A percentile compares a stretch with the other conserved stretches of the same genome.
Conservation (phyloP, 2,329 filamentous ascomycete genomes). For the Orbilia quercus region DNA sequence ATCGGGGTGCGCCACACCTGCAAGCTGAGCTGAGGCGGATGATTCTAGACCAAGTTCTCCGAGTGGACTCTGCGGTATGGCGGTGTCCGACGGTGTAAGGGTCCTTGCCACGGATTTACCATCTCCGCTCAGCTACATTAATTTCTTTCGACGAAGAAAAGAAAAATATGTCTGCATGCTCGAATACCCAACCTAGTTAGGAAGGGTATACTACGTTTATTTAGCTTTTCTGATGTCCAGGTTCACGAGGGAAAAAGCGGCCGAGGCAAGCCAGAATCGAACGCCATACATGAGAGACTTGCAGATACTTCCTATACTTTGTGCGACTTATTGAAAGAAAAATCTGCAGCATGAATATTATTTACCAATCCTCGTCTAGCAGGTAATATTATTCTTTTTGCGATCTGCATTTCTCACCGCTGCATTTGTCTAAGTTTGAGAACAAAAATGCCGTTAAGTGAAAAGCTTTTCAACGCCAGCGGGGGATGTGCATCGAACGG, state of each 20-base stretch:
- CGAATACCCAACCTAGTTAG: constrained; percentile 38
- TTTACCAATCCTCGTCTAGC: constrained; percentile 20
- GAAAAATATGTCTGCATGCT: constrained; percentile 27
- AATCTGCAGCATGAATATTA: constrained; percentile 22
- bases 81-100: constrained; percentile 44
- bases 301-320: constrained; percentile 54
- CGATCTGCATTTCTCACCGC: constrained; percentile 36
- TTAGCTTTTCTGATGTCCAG: constrained; percentile 27
- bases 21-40: constrained; percentile 33
- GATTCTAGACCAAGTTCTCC: constrained; percentile 54
- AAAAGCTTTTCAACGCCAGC: constrained; percentile 34
- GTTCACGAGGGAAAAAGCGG: constrained; percentile 28
- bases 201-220: background rate
- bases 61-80: too few species aligned
- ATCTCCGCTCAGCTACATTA: constrained; percentile 29
- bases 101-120: constrained; percentile 39
- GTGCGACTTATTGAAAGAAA: constrained; percentile 44
- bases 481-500: constrained; percentile 26
- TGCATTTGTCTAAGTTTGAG: constrained; percentile 49
- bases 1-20: constrained; percentile 48
- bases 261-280: constrained; percentile 19
- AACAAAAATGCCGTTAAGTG: constrained; percentile 15
- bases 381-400: constrained; percentile 25
- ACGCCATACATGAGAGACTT: constrained; percentile 52
- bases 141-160: constrained; percentile 5